Conservation (phyloP, 495 filamentous ascomycete genomes). For the Rostrohypoxylon terebratum region DNA sequence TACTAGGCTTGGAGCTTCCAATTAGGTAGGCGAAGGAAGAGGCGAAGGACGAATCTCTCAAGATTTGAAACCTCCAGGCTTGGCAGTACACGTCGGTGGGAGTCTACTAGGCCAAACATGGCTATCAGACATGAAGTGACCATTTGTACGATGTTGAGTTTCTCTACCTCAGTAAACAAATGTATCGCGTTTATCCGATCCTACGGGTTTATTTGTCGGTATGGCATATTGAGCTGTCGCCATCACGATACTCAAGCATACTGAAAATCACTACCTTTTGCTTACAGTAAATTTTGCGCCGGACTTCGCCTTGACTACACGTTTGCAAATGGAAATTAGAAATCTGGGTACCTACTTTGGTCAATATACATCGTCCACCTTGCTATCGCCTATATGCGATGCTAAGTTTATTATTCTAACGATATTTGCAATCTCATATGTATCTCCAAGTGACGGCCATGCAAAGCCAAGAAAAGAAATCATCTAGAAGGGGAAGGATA, state of each 20-base stretch:
- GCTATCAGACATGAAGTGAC: neutral
- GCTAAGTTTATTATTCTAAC: neutral
- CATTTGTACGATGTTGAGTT: neutral
- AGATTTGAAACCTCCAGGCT: slow-evolving; percentile 2
- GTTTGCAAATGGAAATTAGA: neutral
- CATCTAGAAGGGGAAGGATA: neutral
- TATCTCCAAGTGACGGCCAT: neutral
- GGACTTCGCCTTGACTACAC: neutral
- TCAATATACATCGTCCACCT: neutral
- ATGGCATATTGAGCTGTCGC: neutral
- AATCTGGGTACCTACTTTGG: no score
- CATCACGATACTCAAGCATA: neutral
- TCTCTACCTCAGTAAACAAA: no score
- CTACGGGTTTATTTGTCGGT: neutral
- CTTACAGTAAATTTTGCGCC: neutral
- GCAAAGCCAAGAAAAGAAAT: neutral
- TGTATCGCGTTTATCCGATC: no score
- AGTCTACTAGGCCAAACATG: neutral
- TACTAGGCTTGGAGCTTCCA: neutral
- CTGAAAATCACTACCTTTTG: neutral
- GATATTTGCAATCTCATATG: neutral
- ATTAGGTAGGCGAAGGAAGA: slow-evolving; percentile 16
- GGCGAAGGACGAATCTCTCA: slow-evolving; percentile 10
- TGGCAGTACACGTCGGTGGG: neutral
- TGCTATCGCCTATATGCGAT: neutral